Evolutionary conservation across 2,329 filamentous ascomycete genomes (phyloP).

Genomic region (Aspergillus felis): DNA sequence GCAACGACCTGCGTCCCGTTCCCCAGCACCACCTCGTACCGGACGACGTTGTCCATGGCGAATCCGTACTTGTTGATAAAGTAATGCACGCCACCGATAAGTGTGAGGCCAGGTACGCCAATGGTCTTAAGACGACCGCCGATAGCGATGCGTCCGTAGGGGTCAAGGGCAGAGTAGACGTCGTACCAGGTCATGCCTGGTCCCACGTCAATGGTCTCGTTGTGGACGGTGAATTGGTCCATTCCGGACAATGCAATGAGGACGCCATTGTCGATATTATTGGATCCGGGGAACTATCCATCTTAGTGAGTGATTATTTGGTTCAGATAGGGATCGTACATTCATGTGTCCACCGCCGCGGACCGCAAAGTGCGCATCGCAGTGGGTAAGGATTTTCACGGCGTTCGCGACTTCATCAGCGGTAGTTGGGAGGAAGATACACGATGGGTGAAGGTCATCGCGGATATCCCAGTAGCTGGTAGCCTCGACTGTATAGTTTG

Average conservation of each 20-base stretch:
- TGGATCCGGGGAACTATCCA: constrained; percentile 21
- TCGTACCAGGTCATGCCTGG: constrained; percentile 29
- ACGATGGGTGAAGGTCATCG: constrained; percentile 21
- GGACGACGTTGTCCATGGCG: constrained; percentile 30
- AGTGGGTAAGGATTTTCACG: constrained; percentile 17
- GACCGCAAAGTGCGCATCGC: constrained; percentile 48
- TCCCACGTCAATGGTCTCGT: constrained; percentile 21
- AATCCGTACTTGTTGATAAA: constrained; percentile 32
- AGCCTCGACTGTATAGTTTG: constrained; percentile 21
- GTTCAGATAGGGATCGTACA: constrained; percentile 4
- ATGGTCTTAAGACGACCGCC: constrained; percentile 33
- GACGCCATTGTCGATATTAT: constrained; percentile 31
- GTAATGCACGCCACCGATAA: constrained; percentile 34
- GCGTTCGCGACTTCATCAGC: constrained; percentile 23
- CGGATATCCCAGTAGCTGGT: constrained; percentile 29
- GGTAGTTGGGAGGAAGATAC: constrained; percentile 27
- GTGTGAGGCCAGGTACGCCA: constrained; percentile 33
- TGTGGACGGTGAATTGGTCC: constrained; percentile 18
- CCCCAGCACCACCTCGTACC: constrained; percentile 32
- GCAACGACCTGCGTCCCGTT: constrained; percentile 27
- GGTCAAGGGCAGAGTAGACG: constrained; percentile 24
- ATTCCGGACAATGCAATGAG: constrained; percentile 24
- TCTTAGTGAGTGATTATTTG: background rate
- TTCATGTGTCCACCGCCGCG: constrained; percentile 53
- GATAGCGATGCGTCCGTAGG: constrained; percentile 20